Evolutionary conservation across 2,329 filamentous ascomycete species (phyloP), one percentile per base, ranked within the genome.

Genomic region (Exophiala lecanii-corni): DNA sequence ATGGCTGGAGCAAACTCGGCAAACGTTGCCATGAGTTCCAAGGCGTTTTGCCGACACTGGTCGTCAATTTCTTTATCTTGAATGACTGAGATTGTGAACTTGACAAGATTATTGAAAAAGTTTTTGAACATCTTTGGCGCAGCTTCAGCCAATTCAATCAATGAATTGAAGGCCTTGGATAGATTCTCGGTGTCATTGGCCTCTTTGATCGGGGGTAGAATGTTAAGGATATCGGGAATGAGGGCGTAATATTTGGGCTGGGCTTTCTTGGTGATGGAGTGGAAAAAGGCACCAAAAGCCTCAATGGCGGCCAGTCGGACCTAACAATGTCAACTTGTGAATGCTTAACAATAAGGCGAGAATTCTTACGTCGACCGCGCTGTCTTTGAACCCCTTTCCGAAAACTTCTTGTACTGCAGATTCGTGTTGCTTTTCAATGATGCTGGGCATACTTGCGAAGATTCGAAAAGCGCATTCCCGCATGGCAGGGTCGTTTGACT

Each of bases 11-110:
- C 86, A 58, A 91, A 92, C 61, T 98, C 92, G 54, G 91, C 89
- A 63, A 98, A 98, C 0, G 92, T 98, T 18, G 89, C 89, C 87
- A 98, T 95, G 43, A 98, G 77, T 65, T 98, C 92, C 31, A 98
- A 74, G 0, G 91, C 89, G 61, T 97, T 97, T 65, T 98, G 92
- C 47, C 92, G 82, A 49, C 88, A 86, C 55, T 89, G 78, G 59
- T 95, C 89, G 50, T 82, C 84, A 16, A 98, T 76, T 49, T 97
- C 89, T 70, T 97, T 97, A 64, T 98, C 91, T 58, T 94, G 86
- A 55, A 98, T 86, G 45, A 97, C 89, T 5, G 86, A 88, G 47
- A 97, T 82, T 63, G 84, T 91, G 68, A 98, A 96, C 56, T 86
- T 82, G 39, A 97, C 91, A 3, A 98, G 75, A 59, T 88, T 89